Conservation (phyloP, 2,329 filamentous ascomycete genomes). For the Ophiostoma novo-ulmi region DNA sequence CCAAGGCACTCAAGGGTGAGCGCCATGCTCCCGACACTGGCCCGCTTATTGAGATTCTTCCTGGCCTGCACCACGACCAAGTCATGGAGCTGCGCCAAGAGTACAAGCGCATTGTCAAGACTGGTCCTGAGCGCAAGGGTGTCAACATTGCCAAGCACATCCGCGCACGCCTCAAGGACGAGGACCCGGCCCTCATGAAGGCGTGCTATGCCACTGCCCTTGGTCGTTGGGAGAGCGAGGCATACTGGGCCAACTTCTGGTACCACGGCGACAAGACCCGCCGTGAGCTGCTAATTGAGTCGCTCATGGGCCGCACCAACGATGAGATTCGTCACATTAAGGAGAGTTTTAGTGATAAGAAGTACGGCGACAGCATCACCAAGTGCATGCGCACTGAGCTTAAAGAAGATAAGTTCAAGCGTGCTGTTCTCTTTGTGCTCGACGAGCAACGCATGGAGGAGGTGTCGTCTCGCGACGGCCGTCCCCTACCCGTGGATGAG, state of each 20-base stretch:
- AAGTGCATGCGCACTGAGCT: conserved; percentile 89
- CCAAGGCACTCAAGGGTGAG: conserved; percentile 65
- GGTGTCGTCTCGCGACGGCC: conserved; percentile 55
- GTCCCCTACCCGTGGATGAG: conserved; percentile 52
- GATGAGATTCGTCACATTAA: conserved; percentile 85
- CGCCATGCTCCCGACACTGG: conserved; percentile 59
- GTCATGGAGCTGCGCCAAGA: conserved; percentile 78
- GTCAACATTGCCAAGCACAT: conserved; percentile 85
- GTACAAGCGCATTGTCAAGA: conserved; percentile 87
- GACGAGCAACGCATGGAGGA: conserved; percentile 84
- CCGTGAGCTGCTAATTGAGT: conserved; percentile 86
- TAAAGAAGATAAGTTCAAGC: conserved; percentile 93
- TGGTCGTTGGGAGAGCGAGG: conserved; percentile 86
- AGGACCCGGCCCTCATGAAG: conserved; percentile 75
- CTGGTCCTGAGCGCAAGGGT: conserved; percentile 64
- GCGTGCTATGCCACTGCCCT: conserved; percentile 85
- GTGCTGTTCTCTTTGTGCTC: conserved; percentile 75
- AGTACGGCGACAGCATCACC: conserved; percentile 74
- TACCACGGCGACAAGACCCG: conserved; percentile 83
- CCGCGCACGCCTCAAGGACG: conserved; percentile 67
- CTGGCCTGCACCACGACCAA: conserved; percentile 78
- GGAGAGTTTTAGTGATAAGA: conserved; percentile 82
- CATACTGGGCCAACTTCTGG: conserved; percentile 98
- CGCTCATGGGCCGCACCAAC: conserved; percentile 84
- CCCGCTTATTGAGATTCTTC: conserved; percentile 76